phyloP scores from a whole-genome alignment of 352 stramenopile species.

The Phytophthora constricta region DNA sequence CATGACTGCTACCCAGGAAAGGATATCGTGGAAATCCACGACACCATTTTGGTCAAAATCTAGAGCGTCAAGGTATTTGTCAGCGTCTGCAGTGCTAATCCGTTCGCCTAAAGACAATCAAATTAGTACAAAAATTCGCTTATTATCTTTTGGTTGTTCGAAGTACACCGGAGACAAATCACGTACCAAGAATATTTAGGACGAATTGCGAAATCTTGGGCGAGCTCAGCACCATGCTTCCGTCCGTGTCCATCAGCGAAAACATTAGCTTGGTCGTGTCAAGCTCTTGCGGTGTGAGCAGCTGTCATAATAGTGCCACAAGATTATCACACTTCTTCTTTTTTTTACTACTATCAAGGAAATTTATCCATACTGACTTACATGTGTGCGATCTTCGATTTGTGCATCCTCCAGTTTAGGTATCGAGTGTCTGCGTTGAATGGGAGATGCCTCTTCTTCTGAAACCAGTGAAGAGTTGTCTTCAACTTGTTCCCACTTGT shows the following conservation, averaged over 20 bases:
- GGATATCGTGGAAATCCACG: constrained; percentile 78
- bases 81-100: constrained; percentile 54
- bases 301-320: constrained; percentile 27
- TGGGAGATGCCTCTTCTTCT: constrained; percentile 11
- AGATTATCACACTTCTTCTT: too few species aligned
- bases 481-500: constrained; percentile 71
- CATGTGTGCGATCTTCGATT: constrained; percentile 41
- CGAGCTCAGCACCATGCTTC: constrained; percentile 64
- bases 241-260: constrained; percentile 80
- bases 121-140: too few species aligned
- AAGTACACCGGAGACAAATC: background rate
- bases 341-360: constrained; percentile 5
- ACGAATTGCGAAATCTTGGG: constrained; percentile 74
- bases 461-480: constrained; percentile 23
- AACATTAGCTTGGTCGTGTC: constrained; percentile 86
- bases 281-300: constrained; percentile 65
- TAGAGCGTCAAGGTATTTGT: constrained; percentile 70
- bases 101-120: constrained; percentile 53
- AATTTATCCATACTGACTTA: constrained; percentile 16
- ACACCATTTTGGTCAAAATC: constrained; percentile 79
- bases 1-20: constrained; percentile 80
- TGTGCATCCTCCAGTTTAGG: constrained; percentile 14
- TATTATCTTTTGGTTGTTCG: too few species aligned
- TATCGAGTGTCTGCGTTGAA: constrained; percentile 28
- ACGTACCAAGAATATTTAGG: constrained; percentile 74